These are phyloP conservation scores for Setomelanomma holmii DNA, from an alignment of 2,329 filamentous ascomycete species.

Conservation along the genomic window DNA sequence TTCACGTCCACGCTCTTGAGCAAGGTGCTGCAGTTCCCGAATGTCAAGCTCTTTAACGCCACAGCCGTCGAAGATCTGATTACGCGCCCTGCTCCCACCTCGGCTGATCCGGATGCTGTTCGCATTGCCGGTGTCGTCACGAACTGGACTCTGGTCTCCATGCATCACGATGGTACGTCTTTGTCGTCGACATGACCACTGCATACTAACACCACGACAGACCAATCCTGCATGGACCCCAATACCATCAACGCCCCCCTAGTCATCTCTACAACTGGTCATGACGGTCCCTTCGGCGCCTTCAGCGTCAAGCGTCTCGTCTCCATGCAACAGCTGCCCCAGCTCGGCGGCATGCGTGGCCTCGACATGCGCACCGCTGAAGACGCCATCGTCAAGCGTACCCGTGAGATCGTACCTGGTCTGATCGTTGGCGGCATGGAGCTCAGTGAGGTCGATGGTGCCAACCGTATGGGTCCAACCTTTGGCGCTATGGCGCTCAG, in stretches of 20 bases:
- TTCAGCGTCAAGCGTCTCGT: conserved; percentile 92
- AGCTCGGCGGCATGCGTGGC: conserved; percentile 89
- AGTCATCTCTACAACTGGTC: conserved; percentile 87
- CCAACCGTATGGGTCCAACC: conserved; percentile 89
- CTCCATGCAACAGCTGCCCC: conserved; percentile 82
- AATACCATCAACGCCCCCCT: conserved; percentile 95
- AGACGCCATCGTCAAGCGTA: conserved; percentile 92
- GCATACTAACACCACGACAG: conserved; percentile 57
- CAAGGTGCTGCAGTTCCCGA: conserved; percentile 82
- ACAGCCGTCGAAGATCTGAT: conserved; percentile 92
- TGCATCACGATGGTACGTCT: conserved; percentile 52
- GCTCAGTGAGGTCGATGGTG: conserved; percentile 86
- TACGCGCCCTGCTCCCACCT: conserved; percentile 66
- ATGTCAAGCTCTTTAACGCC: conserved; percentile 96
- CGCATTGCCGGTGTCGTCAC: conserved; percentile 89
- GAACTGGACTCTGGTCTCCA: conserved; percentile 92
- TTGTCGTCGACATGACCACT: background rate
- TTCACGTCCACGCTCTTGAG: conserved; percentile 89
- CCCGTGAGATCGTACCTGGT: conserved; percentile 84
- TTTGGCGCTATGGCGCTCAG: conserved; percentile 89
- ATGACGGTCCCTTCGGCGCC: conserved; percentile 89
- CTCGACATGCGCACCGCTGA: conserved; percentile 92
- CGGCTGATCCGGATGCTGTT: conserved; percentile 59
- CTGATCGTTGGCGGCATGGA: conserved; percentile 97
- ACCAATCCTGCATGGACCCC: conserved; percentile 95